Conservation (phyloP, 169 alveolate species). For the Plasmodium fragile region DNA sequence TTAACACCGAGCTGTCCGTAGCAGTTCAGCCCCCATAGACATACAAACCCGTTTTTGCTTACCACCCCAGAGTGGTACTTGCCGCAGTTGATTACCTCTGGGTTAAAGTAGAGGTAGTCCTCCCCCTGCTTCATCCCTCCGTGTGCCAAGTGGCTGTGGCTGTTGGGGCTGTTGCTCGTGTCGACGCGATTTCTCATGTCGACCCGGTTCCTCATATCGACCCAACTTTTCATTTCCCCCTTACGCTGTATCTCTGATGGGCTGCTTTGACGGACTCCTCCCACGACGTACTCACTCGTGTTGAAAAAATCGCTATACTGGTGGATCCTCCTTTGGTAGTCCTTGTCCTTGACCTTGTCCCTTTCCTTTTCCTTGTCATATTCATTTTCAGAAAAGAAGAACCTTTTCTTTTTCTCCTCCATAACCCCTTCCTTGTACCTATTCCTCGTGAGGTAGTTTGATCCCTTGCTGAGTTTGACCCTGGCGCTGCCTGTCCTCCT, state of each 20-base stretch:
- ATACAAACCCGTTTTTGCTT: constrained; percentile 50
- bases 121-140: not conserved
- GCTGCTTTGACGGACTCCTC: not conserved
- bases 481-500: not conserved
- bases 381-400: constrained; percentile 20
- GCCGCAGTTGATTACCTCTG: constrained; percentile 35
- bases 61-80: constrained; percentile 64
- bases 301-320: constrained; percentile 14
- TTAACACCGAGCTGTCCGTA: constrained; percentile 56
- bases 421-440: constrained; percentile 2
- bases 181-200: not conserved
- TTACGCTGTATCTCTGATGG: not conserved
- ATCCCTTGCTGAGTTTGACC: not conserved
- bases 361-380: constrained; percentile 1
- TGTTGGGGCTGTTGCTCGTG: constrained; percentile 3
- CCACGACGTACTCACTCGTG: not conserved
- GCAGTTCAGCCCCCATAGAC: constrained; percentile 58
- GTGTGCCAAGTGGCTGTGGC: not conserved
- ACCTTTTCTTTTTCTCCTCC: not conserved
- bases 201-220: not conserved
- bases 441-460: not conserved
- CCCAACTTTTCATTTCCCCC: no score
- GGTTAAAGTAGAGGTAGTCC: constrained; percentile 5
- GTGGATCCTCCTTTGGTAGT: constrained; percentile 8
- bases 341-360: constrained; percentile 7